Evolutionary conservation across 768 basidiomycete species (phyloP).

Genomic region (Amanita inopinata): DNA sequence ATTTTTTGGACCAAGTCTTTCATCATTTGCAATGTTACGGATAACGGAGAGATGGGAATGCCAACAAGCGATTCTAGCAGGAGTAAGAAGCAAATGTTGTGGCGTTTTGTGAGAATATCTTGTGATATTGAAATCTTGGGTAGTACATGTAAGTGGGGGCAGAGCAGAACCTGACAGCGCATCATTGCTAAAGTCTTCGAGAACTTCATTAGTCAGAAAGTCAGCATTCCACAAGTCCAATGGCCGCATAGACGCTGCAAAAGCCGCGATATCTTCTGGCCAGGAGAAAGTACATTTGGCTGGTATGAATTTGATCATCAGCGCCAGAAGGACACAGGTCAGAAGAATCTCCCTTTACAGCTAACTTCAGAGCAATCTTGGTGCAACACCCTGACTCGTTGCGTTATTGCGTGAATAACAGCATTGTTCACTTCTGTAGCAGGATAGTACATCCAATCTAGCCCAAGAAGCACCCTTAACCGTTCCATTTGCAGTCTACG

Average conservation of each 20-base stretch:
- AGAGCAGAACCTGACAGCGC: slow-evolving; percentile 5
- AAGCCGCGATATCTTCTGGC: slow-evolving; percentile 26
- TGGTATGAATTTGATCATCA: not conserved
- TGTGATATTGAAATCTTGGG: slow-evolving; percentile 26
- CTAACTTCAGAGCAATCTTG: slow-evolving; percentile 3
- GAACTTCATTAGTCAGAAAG: slow-evolving; percentile 10
- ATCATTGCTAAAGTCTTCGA: slow-evolving; percentile 3
- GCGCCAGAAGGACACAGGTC: too few relatives aligned
- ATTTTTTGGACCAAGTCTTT: slow-evolving; percentile 17
- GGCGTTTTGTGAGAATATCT: slow-evolving; percentile 28
- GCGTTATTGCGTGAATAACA: slow-evolving; percentile 30
- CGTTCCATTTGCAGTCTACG: slow-evolving; percentile 49
- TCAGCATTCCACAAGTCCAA: slow-evolving; percentile 20
- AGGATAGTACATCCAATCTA: slow-evolving; percentile 46
- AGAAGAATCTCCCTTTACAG: not conserved
- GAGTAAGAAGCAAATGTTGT: slow-evolving; percentile 42
- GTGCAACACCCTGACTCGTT: slow-evolving; percentile 30
- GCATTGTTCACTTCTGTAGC: slow-evolving; percentile 33
- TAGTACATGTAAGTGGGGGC: slow-evolving; percentile 33
- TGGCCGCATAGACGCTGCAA: slow-evolving; percentile 14
- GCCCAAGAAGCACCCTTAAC: slow-evolving; percentile 33
- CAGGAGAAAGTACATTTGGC: slow-evolving; percentile 18
- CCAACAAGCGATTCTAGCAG: slow-evolving; percentile 62
- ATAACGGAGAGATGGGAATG: slow-evolving; percentile 53
- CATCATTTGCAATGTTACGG: slow-evolving; percentile 27